Percentiles rank a stretch among this genome's conserved stretches.
Evolutionary conservation across 2,329 filamentous ascomycete species (phyloP).

Genomic region (Pseudogymnoascus sp.): DNA sequence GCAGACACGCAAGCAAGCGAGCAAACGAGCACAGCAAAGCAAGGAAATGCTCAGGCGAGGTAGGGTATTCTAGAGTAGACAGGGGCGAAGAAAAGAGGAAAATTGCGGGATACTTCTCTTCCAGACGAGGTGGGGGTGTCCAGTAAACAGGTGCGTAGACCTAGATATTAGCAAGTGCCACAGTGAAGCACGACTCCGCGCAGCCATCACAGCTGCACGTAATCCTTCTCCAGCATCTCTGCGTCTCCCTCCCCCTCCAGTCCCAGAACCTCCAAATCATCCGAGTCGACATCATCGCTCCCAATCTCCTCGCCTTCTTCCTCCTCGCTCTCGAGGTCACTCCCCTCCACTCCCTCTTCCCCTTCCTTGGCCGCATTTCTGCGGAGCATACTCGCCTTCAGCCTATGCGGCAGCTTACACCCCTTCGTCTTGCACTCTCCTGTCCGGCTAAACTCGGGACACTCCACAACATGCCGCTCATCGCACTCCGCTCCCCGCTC

Average conservation of each 20-base stretch:
- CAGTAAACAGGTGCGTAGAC: background rate
- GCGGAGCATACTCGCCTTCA: conserved; percentile 73
- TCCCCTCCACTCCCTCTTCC: conserved; percentile 42
- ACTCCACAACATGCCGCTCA: conserved; percentile 84
- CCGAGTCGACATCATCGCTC: conserved; percentile 73
- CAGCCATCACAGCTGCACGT: conserved; percentile 40
- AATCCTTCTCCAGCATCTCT: conserved; percentile 53
- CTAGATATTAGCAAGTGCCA: conserved; percentile 4
- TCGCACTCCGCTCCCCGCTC: conserved; percentile 68
- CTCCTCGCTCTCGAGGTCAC: conserved; percentile 72
- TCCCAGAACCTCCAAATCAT: conserved; percentile 57
- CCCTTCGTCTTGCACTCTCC: conserved; percentile 72
- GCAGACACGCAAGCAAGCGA: background rate
- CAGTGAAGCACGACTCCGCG: background rate
- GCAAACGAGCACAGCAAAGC: too few relatives aligned
- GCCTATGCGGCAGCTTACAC: conserved; percentile 80
- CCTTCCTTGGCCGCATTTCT: conserved; percentile 44
- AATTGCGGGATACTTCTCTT: conserved; percentile 3
- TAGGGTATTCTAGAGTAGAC: background rate
- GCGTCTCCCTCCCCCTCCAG: conserved; percentile 43
- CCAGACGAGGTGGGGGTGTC: background rate
- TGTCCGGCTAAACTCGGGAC: conserved; percentile 88
- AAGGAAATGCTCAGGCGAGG: background rate
- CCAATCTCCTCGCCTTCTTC: conserved; percentile 55
- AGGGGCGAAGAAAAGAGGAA: background rate